Conservation (phyloP, 2,329 filamentous ascomycete species). For the Anthostomella pinea region DNA sequence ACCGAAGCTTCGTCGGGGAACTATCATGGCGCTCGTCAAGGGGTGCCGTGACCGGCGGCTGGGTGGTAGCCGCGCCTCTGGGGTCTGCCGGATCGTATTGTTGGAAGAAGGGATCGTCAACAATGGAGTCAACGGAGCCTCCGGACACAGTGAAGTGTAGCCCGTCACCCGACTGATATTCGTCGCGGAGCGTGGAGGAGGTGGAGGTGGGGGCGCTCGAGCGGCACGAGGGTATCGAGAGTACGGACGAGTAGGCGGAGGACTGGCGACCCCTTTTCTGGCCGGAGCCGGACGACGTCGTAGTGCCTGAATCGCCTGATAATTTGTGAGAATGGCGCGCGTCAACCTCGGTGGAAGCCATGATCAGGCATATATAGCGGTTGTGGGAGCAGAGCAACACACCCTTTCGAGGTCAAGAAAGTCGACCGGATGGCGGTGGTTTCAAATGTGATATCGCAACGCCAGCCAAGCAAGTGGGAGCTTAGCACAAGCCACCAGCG, state of each 20-base stretch:
- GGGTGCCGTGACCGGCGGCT: slow-evolving; percentile 24
- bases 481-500: slow-evolving; percentile 12
- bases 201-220: slow-evolving; percentile 9
- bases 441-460: slow-evolving; percentile 1
- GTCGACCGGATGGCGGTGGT: background rate
- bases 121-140: slow-evolving; percentile 51
- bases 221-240: slow-evolving; percentile 7
- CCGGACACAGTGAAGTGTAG: slow-evolving; percentile 30
- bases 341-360: slow-evolving; percentile 7
- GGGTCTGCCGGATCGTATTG: slow-evolving; percentile 39
- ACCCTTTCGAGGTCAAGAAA: too few relatives aligned
- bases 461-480: too few relatives aligned
- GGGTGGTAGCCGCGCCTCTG: slow-evolving; percentile 30
- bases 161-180: slow-evolving; percentile 8
- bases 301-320: slow-evolving; percentile 9
- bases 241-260: slow-evolving; percentile 6
- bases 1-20: slow-evolving; percentile 38
- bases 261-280: slow-evolving; percentile 7
- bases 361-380: too few relatives aligned
- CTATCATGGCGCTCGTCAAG: slow-evolving; percentile 39
- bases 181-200: slow-evolving; percentile 3
- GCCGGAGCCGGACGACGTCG: slow-evolving; percentile 5
- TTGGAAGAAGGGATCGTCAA: slow-evolving; percentile 55
- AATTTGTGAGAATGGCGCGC: slow-evolving; percentile 13
- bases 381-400: too few relatives aligned